Percentiles rank a stretch among this genome's conserved stretches.
Evolutionary conservation across 306 rosid genomes (phyloP).

Genomic region (Adenanthera pavonina): DNA sequence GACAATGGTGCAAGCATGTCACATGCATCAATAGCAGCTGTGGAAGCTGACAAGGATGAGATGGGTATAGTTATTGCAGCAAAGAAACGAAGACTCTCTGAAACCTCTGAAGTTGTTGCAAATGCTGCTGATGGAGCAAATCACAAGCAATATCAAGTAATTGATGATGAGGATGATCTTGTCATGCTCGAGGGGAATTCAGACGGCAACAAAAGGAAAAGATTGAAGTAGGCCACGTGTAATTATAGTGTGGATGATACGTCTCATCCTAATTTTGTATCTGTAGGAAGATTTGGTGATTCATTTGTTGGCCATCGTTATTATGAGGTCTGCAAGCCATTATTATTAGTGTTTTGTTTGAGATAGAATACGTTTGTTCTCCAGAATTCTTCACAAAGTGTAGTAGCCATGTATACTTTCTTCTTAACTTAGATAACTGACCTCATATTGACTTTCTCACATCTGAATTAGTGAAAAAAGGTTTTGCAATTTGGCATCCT

Average conservation of each 20-base stretch:
- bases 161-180: slow-evolving; percentile 75
- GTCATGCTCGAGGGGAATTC: slow-evolving; percentile 65
- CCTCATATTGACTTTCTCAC: slow-evolving; percentile 40
- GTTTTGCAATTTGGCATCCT: slow-evolving; percentile 39
- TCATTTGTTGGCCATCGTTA: slow-evolving; percentile 62
- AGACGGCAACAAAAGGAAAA: slow-evolving; percentile 67
- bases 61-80: slow-evolving; percentile 33
- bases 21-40: slow-evolving; percentile 31
- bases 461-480: slow-evolving; percentile 39
- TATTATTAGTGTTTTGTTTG: slow-evolving; percentile 42
- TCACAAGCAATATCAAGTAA: slow-evolving; percentile 57
- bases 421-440: slow-evolving; percentile 39
- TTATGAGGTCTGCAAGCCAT: slow-evolving; percentile 50
- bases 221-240: slow-evolving; percentile 48
- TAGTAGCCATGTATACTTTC: slow-evolving; percentile 8
- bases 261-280: slow-evolving; percentile 70
- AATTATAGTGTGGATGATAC: slow-evolving; percentile 37
- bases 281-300: slow-evolving; percentile 66
- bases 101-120: slow-evolving; percentile 2
- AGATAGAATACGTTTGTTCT: slow-evolving; percentile 43
- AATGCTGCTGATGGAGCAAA: slow-evolving; percentile 45
- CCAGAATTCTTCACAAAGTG: slow-evolving; percentile 17
- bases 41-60: slow-evolving; percentile 53
- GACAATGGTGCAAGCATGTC: slow-evolving; percentile 70
- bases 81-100: slow-evolving; percentile 72